A percentile compares a stretch with the other conserved stretches of the same genome.
phyloP scores from a whole-genome alignment of 208 protist species.

The Acanthamoeba royreba region DNA sequence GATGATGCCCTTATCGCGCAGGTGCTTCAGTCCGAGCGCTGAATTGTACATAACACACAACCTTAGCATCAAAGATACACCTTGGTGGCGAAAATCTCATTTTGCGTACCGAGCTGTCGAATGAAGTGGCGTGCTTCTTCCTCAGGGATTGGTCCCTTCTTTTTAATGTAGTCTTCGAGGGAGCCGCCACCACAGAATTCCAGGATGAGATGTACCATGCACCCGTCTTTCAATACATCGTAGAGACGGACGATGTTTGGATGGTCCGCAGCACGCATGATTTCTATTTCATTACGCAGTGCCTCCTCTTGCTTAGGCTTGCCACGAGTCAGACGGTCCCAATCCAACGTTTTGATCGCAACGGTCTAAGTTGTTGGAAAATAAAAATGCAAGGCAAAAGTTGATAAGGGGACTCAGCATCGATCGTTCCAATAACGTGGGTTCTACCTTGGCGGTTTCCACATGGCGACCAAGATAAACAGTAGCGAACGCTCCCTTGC shows the following conservation, averaged over 20 bases:
- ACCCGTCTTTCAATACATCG: not conserved
- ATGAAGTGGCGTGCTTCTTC: not conserved
- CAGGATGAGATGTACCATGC: slow-evolving; percentile 16
- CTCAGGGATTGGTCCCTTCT: not conserved
- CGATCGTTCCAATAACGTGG: too few species aligned
- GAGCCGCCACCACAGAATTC: slow-evolving; percentile 32
- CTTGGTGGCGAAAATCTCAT: too few species aligned
- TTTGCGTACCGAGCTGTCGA: slow-evolving; percentile 32
- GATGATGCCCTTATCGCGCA: slow-evolving; percentile 9
- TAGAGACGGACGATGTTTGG: slow-evolving; percentile 42
- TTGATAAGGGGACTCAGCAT: too few species aligned
- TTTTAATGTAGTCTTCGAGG: not conserved
- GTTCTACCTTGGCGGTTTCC: not conserved
- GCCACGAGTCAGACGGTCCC: not conserved
- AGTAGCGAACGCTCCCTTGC: not conserved
- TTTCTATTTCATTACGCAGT: not conserved
- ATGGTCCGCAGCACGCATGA: not conserved
- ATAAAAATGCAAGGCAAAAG: too few species aligned
- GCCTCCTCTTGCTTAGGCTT: not conserved
- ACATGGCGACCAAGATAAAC: slow-evolving; percentile 16
- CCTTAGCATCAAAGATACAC: too few species aligned
- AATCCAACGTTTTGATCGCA: slow-evolving; percentile 19
- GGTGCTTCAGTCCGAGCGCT: slow-evolving; percentile 36
- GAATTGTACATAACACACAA: not conserved
- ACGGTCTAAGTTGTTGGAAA: not conserved